phyloP scores from a whole-genome alignment of 2,329 filamentous ascomycete species.

The Botrytis porri region DNA sequence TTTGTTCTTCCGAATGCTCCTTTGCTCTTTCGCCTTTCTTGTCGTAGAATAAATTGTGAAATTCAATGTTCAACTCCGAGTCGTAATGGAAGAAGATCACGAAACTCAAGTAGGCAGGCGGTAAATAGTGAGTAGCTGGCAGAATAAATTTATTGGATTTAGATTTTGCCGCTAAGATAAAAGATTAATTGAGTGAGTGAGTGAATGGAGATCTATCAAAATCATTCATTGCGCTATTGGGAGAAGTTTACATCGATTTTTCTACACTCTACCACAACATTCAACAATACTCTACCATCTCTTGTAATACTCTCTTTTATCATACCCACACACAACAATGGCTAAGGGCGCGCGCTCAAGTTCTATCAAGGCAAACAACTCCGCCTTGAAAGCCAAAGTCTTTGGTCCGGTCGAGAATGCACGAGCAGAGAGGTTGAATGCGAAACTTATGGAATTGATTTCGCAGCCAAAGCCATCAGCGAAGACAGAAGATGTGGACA shows the following conservation, averaged over 20 bases:
- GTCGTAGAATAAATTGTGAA: background rate
- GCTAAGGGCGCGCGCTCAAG: slow-evolving; percentile 83
- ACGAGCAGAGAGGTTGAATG: slow-evolving; percentile 77
- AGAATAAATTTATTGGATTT: background rate
- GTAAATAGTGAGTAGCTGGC: background rate
- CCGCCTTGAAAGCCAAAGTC: slow-evolving; percentile 72
- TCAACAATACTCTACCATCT: too few relatives aligned
- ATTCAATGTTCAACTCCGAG: background rate
- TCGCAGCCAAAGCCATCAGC: slow-evolving; percentile 67
- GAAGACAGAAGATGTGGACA: slow-evolving; percentile 49
- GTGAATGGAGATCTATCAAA: background rate
- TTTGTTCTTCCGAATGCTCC: background rate
- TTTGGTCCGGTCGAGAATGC: slow-evolving; percentile 81
- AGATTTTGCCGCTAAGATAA: slow-evolving; percentile 18
- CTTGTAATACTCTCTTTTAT: too few relatives aligned
- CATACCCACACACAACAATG: slow-evolving; percentile 55
- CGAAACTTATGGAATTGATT: slow-evolving; percentile 79
- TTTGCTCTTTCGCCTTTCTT: slow-evolving; percentile 8
- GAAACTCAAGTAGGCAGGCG: background rate
- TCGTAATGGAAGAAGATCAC: background rate
- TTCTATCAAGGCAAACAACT: slow-evolving; percentile 77
- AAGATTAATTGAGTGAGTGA: background rate
- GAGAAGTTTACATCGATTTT: background rate
- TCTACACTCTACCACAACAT: background rate
- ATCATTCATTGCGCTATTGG: background rate